A percentile compares a stretch with the other conserved stretches of the same genome.
Conservation (phyloP, 345 rosid species). For the Noccaea caerulescens region DNA sequence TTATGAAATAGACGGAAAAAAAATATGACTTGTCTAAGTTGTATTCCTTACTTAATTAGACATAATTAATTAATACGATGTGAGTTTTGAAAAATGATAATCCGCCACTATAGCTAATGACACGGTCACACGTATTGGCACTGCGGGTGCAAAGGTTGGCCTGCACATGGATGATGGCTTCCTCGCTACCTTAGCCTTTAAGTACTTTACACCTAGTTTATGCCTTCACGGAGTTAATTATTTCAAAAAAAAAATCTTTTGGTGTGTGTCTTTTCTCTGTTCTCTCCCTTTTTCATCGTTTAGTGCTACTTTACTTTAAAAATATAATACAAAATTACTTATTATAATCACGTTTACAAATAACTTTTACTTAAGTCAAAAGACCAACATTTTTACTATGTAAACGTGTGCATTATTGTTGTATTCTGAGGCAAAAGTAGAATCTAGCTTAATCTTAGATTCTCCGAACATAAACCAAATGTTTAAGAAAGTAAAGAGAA, state of each 20-base stretch:
- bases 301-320: slow-evolving; percentile 29
- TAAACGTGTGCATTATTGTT: background rate
- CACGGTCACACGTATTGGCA: slow-evolving; percentile 30
- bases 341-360: background rate
- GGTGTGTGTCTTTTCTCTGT: slow-evolving; percentile 9
- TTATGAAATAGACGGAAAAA: too few relatives aligned
- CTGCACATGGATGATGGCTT: slow-evolving; percentile 30
- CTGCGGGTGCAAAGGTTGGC: slow-evolving; percentile 26
- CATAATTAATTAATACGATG: too few relatives aligned
- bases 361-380: background rate
- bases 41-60: too few relatives aligned
- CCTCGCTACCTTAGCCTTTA: slow-evolving; percentile 15
- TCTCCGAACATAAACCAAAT: slow-evolving; percentile 16
- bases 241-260: background rate
- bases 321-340: background rate
- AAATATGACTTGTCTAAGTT: too few relatives aligned
- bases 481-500: background rate
- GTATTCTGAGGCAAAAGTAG: slow-evolving; percentile 4
- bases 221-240: background rate
- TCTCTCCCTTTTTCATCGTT: slow-evolving; percentile 15
- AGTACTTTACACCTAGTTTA: slow-evolving; percentile 17
- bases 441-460: slow-evolving; percentile 18
- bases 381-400: slow-evolving; percentile 7
- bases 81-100: too few relatives aligned
- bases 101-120: background rate